Evolutionary conservation across 805 yeast genomes (phyloP).

Genomic region (Starmerella tilneyi): DNA sequence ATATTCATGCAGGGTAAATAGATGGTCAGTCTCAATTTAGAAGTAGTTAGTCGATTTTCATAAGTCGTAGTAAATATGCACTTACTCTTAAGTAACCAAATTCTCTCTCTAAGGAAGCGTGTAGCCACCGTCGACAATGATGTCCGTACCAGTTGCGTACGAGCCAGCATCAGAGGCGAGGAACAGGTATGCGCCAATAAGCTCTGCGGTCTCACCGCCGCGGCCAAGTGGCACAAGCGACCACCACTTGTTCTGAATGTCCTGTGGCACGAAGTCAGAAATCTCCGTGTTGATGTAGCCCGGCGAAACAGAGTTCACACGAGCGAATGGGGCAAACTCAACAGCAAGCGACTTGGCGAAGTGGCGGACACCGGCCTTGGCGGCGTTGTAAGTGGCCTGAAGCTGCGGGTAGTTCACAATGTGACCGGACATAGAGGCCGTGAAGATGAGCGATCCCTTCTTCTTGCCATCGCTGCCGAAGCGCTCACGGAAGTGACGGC

Average conservation of each 20-base stretch:
- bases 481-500: slow-evolving; percentile 60
- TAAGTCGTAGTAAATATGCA: too few species aligned
- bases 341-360: slow-evolving; percentile 68
- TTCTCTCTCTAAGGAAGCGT: slow-evolving; percentile 35
- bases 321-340: slow-evolving; percentile 84
- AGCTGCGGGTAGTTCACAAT: slow-evolving; percentile 78
- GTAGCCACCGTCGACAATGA: slow-evolving; percentile 74
- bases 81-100: too few species aligned
- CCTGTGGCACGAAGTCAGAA: slow-evolving; percentile 40
- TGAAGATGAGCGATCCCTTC: slow-evolving; percentile 66
- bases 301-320: slow-evolving; percentile 73
- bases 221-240: slow-evolving; percentile 43
- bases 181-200: slow-evolving; percentile 70
- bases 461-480: slow-evolving; percentile 33
- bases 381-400: slow-evolving; percentile 78
- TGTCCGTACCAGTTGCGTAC: slow-evolving; percentile 69
- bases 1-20: too few species aligned
- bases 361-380: slow-evolving; percentile 76
- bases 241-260: slow-evolving; percentile 43
- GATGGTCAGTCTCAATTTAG: too few species aligned
- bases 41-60: too few species aligned
- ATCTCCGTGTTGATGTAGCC: slow-evolving; percentile 77
- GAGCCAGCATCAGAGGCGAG: slow-evolving; percentile 73
- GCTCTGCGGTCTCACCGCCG: slow-evolving; percentile 61
- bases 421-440: slow-evolving; percentile 85